Evolutionary conservation across 331 rosid species (phyloP), one percentile per base, ranked within the genome.

Genomic region (Ulmus americana): DNA sequence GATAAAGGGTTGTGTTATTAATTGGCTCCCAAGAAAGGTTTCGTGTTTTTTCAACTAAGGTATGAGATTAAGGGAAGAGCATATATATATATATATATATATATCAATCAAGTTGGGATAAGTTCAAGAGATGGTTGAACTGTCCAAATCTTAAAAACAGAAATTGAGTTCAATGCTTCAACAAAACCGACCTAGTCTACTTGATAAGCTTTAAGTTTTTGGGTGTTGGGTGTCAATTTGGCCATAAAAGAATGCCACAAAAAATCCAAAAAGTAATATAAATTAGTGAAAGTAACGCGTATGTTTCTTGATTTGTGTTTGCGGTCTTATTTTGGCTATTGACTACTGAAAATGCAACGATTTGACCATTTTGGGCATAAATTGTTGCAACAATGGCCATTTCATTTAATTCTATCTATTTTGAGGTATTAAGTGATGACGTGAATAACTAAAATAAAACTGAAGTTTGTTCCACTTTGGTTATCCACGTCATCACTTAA

Each of bases 111-210:
- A 28, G 79, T 45, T 52, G 61, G 61, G 86, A 80, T 70, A 73
- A 63, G 75, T 51, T 63, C 9, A 61, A 13, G 62, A 12, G 74
- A 72, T 63, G 41, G 88, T 74, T 83, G 69, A 42, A 77, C 76
- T 69, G 85, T 83, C 88, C 61, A 75, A 70, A 62, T 80, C 81
- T 66, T 64, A 48, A 61, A 64, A 63, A 63, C 63, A 6, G 8
- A n/a, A 59, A 10, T 1, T 40, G 15, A 59, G 11, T 14, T 13
- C 35, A 59, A 41, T 59, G 8, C 50, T 1, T 60, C 35, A 41
- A 60, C 64, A 60, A 60, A 60, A 15, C 38, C 15, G 51, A 41
- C 51, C 28, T 42, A 43, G 39, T 56, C 61, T n/a, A 38, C 45
- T 8, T 56, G 43, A 35, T 12, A 16, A 56, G 18, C n/a, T 38